phyloP scores from a whole-genome alignment of 73 alveolate genomes.

The Tetrahymena borealis region DNA sequence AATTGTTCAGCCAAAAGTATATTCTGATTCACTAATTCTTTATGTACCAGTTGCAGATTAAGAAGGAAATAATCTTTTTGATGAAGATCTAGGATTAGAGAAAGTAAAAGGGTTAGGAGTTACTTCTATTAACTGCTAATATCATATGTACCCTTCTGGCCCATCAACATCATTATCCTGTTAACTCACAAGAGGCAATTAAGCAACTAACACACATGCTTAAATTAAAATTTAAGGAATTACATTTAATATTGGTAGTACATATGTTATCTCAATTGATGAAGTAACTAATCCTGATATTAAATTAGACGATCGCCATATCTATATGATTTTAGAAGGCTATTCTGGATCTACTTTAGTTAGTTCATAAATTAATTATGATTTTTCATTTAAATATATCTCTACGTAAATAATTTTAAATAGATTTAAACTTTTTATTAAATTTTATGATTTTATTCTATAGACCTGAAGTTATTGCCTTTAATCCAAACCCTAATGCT shows the following conservation, averaged over 20 bases:
- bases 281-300: neutral
- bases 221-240: constrained; percentile 10
- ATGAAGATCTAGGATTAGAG: constrained; percentile 33
- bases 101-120: neutral
- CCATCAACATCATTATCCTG: neutral
- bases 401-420: neutral
- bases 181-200: neutral
- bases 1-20: neutral
- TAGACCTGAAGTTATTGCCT: neutral
- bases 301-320: neutral
- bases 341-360: neutral
- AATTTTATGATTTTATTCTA: neutral
- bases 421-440: neutral
- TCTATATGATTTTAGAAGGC: neutral
- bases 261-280: neutral
- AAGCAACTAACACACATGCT: neutral
- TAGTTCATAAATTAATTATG: neutral
- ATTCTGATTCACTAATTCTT: neutral
- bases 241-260: neutral
- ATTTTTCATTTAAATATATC: neutral
- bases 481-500: neutral
- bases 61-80: constrained; percentile 14
- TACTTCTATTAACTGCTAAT: neutral
- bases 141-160: neutral
- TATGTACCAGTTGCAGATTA: constrained; percentile 2